Percentiles rank a stretch among this genome's conserved stretches.
These are phyloP conservation scores for Allium fistulosum DNA, from an alignment of 106 monocot species.

Conservation along the genomic window DNA sequence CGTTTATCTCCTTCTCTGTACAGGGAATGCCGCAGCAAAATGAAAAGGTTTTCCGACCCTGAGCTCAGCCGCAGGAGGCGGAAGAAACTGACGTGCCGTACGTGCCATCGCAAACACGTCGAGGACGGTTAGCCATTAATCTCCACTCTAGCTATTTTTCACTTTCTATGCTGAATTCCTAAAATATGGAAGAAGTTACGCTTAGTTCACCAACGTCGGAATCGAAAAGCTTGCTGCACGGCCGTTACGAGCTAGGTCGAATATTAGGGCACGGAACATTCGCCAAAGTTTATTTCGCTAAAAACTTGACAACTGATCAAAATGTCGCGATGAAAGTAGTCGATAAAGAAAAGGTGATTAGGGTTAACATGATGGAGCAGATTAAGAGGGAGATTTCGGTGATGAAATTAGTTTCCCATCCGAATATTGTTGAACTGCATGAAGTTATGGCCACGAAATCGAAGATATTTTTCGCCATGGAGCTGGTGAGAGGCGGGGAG, in stretches of 20 bases:
- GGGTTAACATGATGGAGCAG: constrained; percentile 65
- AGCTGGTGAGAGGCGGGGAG: constrained; percentile 67
- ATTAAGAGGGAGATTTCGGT: constrained; percentile 73
- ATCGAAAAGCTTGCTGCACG: constrained; percentile 25
- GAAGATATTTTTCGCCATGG: constrained; percentile 68
- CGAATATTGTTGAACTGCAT: constrained; percentile 67
- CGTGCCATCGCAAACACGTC: constrained; percentile 55
- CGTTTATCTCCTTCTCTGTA: background rate
- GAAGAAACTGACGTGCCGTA: constrained; percentile 24
- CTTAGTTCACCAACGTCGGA: background rate
- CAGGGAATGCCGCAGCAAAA: constrained; percentile 24
- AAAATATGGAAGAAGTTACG: constrained; percentile 28
- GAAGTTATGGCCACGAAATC: constrained; percentile 64
- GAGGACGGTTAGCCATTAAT: constrained; percentile 33
- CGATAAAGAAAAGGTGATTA: constrained; percentile 60
- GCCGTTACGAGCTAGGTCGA: constrained; percentile 76
- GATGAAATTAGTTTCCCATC: constrained; percentile 72
- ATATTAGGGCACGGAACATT: constrained; percentile 64
- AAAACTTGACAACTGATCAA: constrained; percentile 20
- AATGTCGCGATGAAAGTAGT: constrained; percentile 63
- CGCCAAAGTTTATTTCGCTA: constrained; percentile 60
- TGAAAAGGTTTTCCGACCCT: constrained; percentile 11
- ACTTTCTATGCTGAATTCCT: background rate
- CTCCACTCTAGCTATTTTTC: background rate
- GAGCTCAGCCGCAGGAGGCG: constrained; percentile 21